Evolutionary conservation across 352 stramenopile species (phyloP), one percentile per base, ranked within the genome.

Genomic region (Phytophthora fragariae): DNA sequence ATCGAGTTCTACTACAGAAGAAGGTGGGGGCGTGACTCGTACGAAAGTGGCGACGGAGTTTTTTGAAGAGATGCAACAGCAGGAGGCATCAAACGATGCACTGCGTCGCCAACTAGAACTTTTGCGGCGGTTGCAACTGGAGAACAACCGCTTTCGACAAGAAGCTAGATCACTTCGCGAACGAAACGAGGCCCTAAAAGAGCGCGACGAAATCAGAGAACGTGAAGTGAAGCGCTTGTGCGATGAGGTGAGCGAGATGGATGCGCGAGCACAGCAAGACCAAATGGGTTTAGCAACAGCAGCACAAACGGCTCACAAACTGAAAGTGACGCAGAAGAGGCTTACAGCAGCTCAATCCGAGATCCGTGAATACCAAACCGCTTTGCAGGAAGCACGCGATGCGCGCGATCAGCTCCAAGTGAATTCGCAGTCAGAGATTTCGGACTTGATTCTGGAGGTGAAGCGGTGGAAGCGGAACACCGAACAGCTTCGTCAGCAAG

Each of bases 81-180:
- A 91, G 24, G 84, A 92, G 58, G 69, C 71, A 39, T 89, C 85
- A 8, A 93, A 92, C 46, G 84, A 93, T 29, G 84, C 82, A 29
- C 66, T 93, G 8, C 80, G 84, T 9, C 88, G 88, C 46, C 86
- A 93, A 39, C 68, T 92, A 24, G 84, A 93, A 69, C 74, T 93
- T 7, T 58, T 93, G n/a, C 80, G 84, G 15, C 83, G 86, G 0
- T 73, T 93, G 3, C 84, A 93, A 59, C 62, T 91, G 7, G 86
- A 93, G 49, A 93, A 93, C 70, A 91, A 89, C 55, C 83, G 84
- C 52, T 90, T 93, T 41, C 83, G 84, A 11, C 78, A 83, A 39
- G 86, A 93, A 41, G 70, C 71, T 3, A 74, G 81, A 8, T 70
- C 77, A 2, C 65, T 89, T 19, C 70, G 82, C 15, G 84, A 88